Evolutionary conservation across 768 basidiomycete species (phyloP), one percentile per base, ranked within the genome.

Genomic region (Leccinellum rugosiceps): DNA sequence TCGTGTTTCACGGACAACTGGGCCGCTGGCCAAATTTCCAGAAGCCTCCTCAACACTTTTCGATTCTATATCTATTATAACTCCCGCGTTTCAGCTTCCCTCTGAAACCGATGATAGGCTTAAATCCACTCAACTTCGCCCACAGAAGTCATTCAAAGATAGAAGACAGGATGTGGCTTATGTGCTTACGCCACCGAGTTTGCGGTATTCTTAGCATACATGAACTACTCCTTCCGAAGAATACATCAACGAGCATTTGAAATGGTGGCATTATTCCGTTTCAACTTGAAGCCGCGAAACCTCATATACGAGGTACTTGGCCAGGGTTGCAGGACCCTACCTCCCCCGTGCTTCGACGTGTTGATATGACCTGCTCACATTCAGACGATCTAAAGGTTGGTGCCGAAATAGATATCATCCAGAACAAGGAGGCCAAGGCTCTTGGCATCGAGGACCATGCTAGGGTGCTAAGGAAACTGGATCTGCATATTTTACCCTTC

Each of bases 391-490:
- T 44, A 11, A 53, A 56, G 49, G n/a, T 46, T 46, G 57, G 55
- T 26, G 19, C 31, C 44, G 50, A 61, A 19, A 54, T 28, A 19
- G 56, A 50, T 26, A n/a, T 14, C 31, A 19, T 56, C 25, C 19
- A 38, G 30, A 56, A 56, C 78, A 31, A 50, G 31, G 49, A 34
- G 8, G 21, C 21, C 13, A 34, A 14, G 49, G 17, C 11, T 17
- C 13, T 50, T 34, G 15, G 14, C 2, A 14, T 17, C 30, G 17
- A 32, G 8, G 19, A 50, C 7, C 32, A 34, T 23, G 49, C 49
- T 50, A 34, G 32, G 32, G 11, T 50, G 13, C 32, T 50, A 8
- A 50, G 49, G 31, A 50, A 50, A 23, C 21, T 50, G 4, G 49
- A 50, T 34, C 21, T 31, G 21, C 49, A 50, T 17, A 50, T 50